Evolutionary conservation across 1,284 basidiomycete species (phyloP).

Genomic region (Cutaneotrichosporon sp.): DNA sequence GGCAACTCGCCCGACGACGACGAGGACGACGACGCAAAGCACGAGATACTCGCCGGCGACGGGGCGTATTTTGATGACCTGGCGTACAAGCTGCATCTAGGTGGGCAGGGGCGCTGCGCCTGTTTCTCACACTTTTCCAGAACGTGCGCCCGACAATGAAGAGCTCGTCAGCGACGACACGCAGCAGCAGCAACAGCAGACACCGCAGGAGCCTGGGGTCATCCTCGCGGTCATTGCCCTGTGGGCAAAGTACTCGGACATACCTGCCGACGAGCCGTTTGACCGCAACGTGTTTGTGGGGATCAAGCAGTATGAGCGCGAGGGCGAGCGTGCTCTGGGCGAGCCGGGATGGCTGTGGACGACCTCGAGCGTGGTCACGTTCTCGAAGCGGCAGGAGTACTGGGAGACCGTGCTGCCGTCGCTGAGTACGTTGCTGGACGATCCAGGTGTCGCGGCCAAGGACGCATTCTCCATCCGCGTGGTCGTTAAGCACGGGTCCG

Average conservation of each 20-base stretch:
- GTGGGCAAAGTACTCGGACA: constrained; percentile 14
- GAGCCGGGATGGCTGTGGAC: constrained; percentile 70
- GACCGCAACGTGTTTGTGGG: constrained; percentile 67
- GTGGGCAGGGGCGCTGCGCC: constrained; percentile 17
- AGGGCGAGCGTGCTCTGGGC: constrained; percentile 58
- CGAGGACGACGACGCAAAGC: constrained; percentile 45
- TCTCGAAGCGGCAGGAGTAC: constrained; percentile 61
- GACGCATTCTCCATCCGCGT: constrained; percentile 64
- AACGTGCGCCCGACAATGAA: constrained; percentile 4
- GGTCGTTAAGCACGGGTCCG: constrained; percentile 60
- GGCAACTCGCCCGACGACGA: constrained; percentile 16
- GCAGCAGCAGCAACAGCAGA: constrained; percentile 2
- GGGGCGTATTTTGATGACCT: constrained; percentile 63
- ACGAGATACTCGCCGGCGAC: constrained; percentile 57
- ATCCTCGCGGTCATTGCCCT: constrained; percentile 22
- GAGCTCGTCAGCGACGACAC: background rate
- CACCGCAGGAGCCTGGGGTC: constrained; percentile 16
- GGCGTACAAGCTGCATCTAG: constrained; percentile 59
- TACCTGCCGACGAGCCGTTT: constrained; percentile 40
- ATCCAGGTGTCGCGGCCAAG: constrained; percentile 55
- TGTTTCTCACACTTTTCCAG: constrained; percentile 9
- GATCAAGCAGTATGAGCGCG: constrained; percentile 61
- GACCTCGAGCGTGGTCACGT: constrained; percentile 63
- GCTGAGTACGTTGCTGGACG: constrained; percentile 58
- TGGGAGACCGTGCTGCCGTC: constrained; percentile 66